Evolutionary conservation across 805 yeast genomes (phyloP).

Genomic region (Lachancea sp.): DNA sequence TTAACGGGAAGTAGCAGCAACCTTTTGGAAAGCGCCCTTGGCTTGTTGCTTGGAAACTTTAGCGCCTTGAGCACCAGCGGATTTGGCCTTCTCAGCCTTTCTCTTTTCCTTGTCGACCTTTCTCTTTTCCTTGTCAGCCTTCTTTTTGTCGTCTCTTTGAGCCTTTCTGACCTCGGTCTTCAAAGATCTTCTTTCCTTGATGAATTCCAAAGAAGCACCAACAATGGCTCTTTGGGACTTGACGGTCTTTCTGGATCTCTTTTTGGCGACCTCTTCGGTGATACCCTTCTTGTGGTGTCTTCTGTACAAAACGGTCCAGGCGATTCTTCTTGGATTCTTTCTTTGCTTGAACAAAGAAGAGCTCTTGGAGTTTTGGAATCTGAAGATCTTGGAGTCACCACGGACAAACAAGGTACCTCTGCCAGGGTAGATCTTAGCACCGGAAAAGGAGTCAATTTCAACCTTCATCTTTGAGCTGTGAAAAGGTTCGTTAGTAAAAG

Average conservation of each 20-base stretch:
- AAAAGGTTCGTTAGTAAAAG: constrained; percentile 6
- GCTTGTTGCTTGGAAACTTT: constrained; percentile 92
- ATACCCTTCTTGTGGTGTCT: constrained; percentile 99
- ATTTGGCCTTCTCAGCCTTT: constrained; percentile 87
- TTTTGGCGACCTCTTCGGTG: constrained; percentile 96
- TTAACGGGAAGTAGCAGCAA: constrained; percentile 93
- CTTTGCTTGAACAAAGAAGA: constrained; percentile 98
- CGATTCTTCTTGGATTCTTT: constrained; percentile 99
- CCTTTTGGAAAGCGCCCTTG: constrained; percentile 97
- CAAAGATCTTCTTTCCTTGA: constrained; percentile 93
- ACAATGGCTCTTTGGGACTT: constrained; percentile 99
- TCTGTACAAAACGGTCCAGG: constrained; percentile 99
- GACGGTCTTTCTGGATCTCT: constrained; percentile 94
- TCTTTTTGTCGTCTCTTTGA: constrained; percentile 85
- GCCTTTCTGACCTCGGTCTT: constrained; percentile 98
- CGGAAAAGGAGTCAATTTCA: constrained; percentile 99
- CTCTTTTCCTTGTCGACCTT: constrained; percentile 89
- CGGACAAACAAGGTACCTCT: constrained; percentile 99
- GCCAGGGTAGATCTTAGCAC: constrained; percentile 99
- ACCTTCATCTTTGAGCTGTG: constrained; percentile 71
- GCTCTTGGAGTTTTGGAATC: constrained; percentile 97
- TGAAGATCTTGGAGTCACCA: constrained; percentile 99
- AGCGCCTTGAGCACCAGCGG: constrained; percentile 68
- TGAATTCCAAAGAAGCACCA: constrained; percentile 98
- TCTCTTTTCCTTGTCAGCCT: constrained; percentile 80